Evolutionary conservation across 805 yeast species (phyloP).

Genomic region (Metahyphopichia silvanorum): DNA sequence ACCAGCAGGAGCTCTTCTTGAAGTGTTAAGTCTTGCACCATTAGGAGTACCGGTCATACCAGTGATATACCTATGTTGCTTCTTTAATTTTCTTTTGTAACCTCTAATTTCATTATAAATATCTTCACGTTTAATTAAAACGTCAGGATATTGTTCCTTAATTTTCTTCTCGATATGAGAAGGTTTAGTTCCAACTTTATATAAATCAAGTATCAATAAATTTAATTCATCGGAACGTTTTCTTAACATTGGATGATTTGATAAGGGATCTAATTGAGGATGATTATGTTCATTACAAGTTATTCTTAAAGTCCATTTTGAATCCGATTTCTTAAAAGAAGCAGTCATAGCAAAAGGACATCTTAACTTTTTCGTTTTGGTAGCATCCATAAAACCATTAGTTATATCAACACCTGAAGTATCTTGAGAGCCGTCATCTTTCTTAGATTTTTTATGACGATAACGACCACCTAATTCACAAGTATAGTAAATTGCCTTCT

Average conservation of each 20-base stretch:
- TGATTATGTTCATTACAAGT: conserved; percentile 58
- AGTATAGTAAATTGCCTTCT: conserved; percentile 56
- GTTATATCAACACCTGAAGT: conserved; percentile 20
- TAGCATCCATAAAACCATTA: conserved; percentile 33
- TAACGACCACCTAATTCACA: conserved; percentile 58
- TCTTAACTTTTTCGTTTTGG: conserved; percentile 49
- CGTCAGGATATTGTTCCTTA: conserved; percentile 49
- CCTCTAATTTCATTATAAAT: conserved; percentile 57
- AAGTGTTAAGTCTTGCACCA: not conserved
- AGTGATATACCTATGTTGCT: conserved; percentile 26
- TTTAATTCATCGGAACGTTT: conserved; percentile 53
- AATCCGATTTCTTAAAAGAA: conserved; percentile 45
- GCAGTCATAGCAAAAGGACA: conserved; percentile 64
- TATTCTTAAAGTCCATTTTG: conserved; percentile 50
- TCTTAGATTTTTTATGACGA: conserved; percentile 44
- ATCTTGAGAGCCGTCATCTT: conserved; percentile 15
- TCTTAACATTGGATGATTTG: conserved; percentile 55
- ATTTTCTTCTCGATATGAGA: conserved; percentile 51
- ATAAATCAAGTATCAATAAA: conserved; percentile 47
- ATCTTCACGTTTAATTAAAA: conserved; percentile 54
- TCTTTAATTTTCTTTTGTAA: conserved; percentile 48
- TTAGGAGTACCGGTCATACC: conserved; percentile 3
- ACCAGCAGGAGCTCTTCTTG: not conserved
- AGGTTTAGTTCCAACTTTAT: conserved; percentile 55
- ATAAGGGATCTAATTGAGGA: conserved; percentile 53